These are phyloP conservation scores for Sapria himalayana DNA, from an alignment of 345 rosid genomes.

Conservation along the genomic window DNA sequence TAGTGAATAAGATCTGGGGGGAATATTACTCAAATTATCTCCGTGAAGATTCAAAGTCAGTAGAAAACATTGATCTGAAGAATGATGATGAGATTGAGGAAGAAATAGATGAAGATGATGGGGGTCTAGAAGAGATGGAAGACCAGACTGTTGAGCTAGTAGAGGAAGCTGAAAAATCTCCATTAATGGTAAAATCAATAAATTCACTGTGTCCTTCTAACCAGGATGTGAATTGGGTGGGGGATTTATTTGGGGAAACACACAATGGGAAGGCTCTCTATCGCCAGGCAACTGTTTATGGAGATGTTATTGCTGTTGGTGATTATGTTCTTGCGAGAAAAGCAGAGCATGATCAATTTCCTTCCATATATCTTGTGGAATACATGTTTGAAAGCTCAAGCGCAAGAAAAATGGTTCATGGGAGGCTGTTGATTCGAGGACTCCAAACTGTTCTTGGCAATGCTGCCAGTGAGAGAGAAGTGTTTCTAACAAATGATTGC, in stretches of 20 bases:
- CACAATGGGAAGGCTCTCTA: conserved; percentile 26
- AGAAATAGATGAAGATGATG: conserved; percentile 30
- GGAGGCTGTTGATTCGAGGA: conserved; percentile 29
- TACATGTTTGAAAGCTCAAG: conserved; percentile 33
- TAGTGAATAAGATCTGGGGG: conserved; percentile 73
- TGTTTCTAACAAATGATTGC: conserved; percentile 38
- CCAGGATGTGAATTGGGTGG: conserved; percentile 34
- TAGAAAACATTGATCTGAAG: conserved; percentile 11
- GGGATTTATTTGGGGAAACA: conserved; percentile 19
- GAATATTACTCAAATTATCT: conserved; percentile 45
- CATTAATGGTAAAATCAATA: conserved; percentile 9
- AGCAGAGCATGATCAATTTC: conserved; percentile 18
- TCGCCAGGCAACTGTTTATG: conserved; percentile 26
- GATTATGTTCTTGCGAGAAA: conserved; percentile 22
- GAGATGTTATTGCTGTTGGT: conserved; percentile 28
- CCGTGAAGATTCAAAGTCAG: conserved; percentile 27
- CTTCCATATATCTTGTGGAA: conserved; percentile 37
- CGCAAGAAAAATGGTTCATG: conserved; percentile 40
- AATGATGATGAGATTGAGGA: conserved; percentile 28
- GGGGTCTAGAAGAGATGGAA: conserved; percentile 13
- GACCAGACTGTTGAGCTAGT: conserved; percentile 4
- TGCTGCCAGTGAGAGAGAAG: conserved; percentile 41
- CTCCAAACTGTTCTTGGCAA: conserved; percentile 37
- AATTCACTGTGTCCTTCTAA: conserved; percentile 11
- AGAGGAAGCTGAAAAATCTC: conserved; percentile 10